Evolutionary conservation across 2,329 filamentous ascomycete species (phyloP), one percentile per base, ranked within the genome.

Genomic region (Helicocarpus griseus): DNA sequence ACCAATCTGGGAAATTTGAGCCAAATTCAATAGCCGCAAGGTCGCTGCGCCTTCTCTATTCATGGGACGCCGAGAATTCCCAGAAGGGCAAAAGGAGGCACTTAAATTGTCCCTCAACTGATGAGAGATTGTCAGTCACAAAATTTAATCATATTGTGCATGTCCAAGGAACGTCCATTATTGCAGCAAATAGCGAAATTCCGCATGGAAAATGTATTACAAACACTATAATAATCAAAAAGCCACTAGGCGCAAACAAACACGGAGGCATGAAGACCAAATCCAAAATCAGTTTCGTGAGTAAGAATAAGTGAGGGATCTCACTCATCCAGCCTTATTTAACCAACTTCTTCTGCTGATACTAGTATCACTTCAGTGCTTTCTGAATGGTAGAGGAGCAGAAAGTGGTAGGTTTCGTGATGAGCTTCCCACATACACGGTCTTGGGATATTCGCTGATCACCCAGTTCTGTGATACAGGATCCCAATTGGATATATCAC

Each of bases 401-500:
- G 64, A 60, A 11, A 83, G 70, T 21, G 71, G 73, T 57, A 83
- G 64, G 52, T 77, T 81, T 58, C 80, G 73, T 53, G 78, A 81
- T 3, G 76, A 80, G 56, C 70, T 74, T 24, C 81, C 81, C 5
- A 84, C 80, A 56, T 77, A 78, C 38, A 81, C 74, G 52, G 72
- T 81, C 73, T 82, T 82, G 49, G 74, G 68, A 58, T 79, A 74
- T 21, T 71, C 60, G 28, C 72, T 73, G 50, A 83, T 73, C 43
- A 89, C 79, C 90, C 91, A 97, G 73, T 96, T 84, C 75, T 96
- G 90, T n/a, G 71, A 66, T 1, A 64, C 75, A 0, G 79, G 73
- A 59, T 95, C 87, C 90, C 91, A 96, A 72, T 89, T 93, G 65
- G 85, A 89, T 51, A 96, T 59, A 63, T 96, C 91, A 52, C 89